A percentile compares a stretch with the other conserved stretches of the same genome.
phyloP scores from a whole-genome alignment of 768 basidiomycete species.

The Candolleomyces eurysporus region DNA sequence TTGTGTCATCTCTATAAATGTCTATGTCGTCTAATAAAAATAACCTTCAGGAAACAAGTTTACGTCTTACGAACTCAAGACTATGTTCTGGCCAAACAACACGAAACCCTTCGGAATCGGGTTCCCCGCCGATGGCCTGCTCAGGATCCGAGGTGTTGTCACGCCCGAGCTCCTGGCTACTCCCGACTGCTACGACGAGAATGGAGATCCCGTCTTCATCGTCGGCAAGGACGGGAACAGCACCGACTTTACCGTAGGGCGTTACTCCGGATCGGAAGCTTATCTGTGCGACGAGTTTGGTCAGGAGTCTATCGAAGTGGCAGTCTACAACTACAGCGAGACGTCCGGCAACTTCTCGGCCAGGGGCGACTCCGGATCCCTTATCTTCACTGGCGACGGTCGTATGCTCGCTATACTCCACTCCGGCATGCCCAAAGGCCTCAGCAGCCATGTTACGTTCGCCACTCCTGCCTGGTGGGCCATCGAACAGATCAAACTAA shows the following conservation, averaged over 20 bases:
- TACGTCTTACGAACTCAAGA: not conserved
- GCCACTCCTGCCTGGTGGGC: conserved; percentile 42
- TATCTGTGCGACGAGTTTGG: not conserved
- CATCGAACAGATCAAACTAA: conserved; percentile 45
- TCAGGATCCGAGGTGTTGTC: conserved; percentile 7
- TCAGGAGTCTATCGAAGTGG: conserved; percentile 29
- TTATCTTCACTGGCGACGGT: conserved; percentile 33
- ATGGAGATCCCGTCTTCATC: not conserved
- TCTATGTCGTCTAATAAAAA: conserved; percentile 6
- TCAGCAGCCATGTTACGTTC: conserved; percentile 42
- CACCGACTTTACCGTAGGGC: conserved; percentile 6
- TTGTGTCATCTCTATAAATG: conserved; percentile 8
- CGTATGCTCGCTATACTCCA: conserved; percentile 30
- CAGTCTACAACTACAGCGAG: conserved; percentile 32
- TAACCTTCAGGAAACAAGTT: conserved; percentile 10
- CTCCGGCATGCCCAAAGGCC: conserved; percentile 36
- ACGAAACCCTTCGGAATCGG: not conserved
- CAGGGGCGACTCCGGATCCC: conserved; percentile 41
- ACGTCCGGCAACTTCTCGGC: conserved; percentile 29
- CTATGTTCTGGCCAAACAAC: conserved; percentile 2
- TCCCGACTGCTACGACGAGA: conserved; percentile 4
- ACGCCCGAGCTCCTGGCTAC: conserved; percentile 1
- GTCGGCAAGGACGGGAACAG: conserved; percentile 5
- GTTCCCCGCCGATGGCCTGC: conserved; percentile 4
- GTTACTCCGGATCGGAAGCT: not conserved